Evolutionary conservation across 192 early-diverging fungal genomes (phyloP), one percentile per base, ranked within the genome.

Genomic region (Backusella luteola): DNA sequence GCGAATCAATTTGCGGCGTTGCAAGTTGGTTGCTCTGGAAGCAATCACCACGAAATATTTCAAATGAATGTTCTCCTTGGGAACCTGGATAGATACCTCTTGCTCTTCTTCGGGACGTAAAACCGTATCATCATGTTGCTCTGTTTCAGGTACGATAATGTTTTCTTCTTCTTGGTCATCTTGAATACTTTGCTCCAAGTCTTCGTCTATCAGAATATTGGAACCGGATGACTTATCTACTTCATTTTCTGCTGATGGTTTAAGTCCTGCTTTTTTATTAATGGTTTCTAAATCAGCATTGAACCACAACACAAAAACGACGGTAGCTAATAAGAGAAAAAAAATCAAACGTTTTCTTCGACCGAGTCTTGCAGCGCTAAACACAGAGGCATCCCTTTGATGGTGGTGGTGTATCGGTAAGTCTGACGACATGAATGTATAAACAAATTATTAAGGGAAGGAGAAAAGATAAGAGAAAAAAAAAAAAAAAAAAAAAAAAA

Each of bases 1-100:
- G 29, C 88, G 87, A 29, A 89, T 79, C 77, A 86, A 79, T 21
- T 76, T 80, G n/a, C 89, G 83, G 34, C 85, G 80, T 34, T 73
- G 75, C 0, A 84, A 81, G 52, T 79, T 73, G 36, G 56, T 76
- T 46, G 83, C 79, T 38, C 73, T 76, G 26, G 89, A 86, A n/a
- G 83, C 79, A 59, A 90, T 83, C 9, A 87, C 71, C 5, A 90
- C 69, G n/a, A 90, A 53, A 38, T 85, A 80, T 36, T 80, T 75
- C 42, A 88, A 88, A 41, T 88, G 79, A 29, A 63, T 29, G 14
- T 63, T 63, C n/a, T 63, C 56, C 26, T 63, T 63, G 23, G 56
- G 56, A 63, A 63, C 56, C 56, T 63, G 56, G 12, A 63, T 63
- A 12, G 56, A 63, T 26, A 63, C 21, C 23, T 63, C 56, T 26